Percentiles rank a stretch among this genome's conserved stretches.
phyloP scores from a whole-genome alignment of 2,329 filamentous ascomycete genomes.

The Hypoxylon sp. region DNA sequence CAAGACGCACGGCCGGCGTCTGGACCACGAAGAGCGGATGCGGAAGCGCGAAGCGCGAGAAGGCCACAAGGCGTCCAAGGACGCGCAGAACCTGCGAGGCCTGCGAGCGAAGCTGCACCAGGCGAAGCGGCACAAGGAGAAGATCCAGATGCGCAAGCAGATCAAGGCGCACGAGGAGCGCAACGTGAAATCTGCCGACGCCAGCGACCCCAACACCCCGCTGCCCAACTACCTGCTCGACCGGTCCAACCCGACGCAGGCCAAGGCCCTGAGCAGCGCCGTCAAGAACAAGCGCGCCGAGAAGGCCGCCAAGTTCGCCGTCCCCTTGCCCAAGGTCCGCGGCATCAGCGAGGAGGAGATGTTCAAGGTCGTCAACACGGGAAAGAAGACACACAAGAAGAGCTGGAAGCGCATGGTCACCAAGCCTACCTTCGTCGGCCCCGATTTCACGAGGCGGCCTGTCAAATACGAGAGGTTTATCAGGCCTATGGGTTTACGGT shows the following conservation, averaged over 20 bases:
- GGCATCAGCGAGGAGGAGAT: constrained; percentile 97
- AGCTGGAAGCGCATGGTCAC: constrained; percentile 81
- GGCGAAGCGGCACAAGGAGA: constrained; percentile 95
- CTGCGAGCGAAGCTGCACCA: constrained; percentile 93
- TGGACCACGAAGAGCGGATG: constrained; percentile 80
- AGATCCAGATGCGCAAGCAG: constrained; percentile 97
- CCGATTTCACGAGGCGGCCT: constrained; percentile 87
- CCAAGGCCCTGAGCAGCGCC: constrained; percentile 82
- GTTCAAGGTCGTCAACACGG: constrained; percentile 97
- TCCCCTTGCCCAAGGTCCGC: constrained; percentile 93
- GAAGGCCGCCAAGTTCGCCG: constrained; percentile 93
- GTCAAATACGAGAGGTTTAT: constrained; percentile 82
- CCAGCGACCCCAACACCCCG: constrained; percentile 84
- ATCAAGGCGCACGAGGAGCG: constrained; percentile 97
- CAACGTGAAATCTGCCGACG: constrained; percentile 88
- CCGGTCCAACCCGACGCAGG: constrained; percentile 72
- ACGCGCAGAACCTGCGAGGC: constrained; percentile 94
- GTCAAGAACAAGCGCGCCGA: constrained; percentile 97
- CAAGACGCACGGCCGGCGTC: constrained; percentile 49
- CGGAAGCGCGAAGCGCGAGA: constrained; percentile 92
- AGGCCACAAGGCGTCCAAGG: constrained; percentile 87
- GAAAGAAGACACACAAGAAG: constrained; percentile 91
- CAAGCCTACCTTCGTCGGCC: constrained; percentile 90
- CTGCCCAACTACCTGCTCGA: constrained; percentile 95
- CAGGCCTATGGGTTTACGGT: constrained; percentile 77